Evolutionary conservation across 345 rosid genomes (phyloP).

Genomic region (Salix udensis): DNA sequence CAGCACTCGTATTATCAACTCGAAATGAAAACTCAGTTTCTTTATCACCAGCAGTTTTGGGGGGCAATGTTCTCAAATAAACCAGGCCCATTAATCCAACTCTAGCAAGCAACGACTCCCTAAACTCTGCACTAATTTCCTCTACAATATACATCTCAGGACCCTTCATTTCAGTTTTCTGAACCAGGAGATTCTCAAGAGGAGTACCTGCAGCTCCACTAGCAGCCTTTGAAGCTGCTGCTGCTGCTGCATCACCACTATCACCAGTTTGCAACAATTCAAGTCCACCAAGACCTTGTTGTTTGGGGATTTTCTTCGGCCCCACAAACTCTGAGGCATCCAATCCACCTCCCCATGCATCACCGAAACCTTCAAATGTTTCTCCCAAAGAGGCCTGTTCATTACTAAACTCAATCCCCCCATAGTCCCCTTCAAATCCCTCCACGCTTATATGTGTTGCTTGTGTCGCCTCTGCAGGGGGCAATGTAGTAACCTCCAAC

Average conservation of each 20-base stretch:
- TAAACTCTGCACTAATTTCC: slow-evolving; percentile 86
- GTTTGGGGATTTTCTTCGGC: slow-evolving; percentile 59
- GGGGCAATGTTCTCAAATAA: slow-evolving; percentile 76
- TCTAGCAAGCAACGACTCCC: slow-evolving; percentile 89
- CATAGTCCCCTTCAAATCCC: slow-evolving; percentile 95
- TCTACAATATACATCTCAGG: slow-evolving; percentile 92
- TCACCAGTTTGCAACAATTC: slow-evolving; percentile 85
- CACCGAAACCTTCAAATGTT: slow-evolving; percentile 79
- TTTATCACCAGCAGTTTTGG: slow-evolving; percentile 61
- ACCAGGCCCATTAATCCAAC: slow-evolving; percentile 92
- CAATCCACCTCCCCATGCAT: slow-evolving; percentile 98
- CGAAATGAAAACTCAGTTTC: slow-evolving; percentile 92
- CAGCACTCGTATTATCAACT: slow-evolving; percentile 61
- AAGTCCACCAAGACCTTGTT: slow-evolving; percentile 92
- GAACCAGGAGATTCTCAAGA: slow-evolving; percentile 71
- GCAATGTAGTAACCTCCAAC: slow-evolving; percentile 83
- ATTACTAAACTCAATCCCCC: slow-evolving; percentile 86
- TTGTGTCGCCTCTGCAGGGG: slow-evolving; percentile 96
- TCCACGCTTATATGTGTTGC: slow-evolving; percentile 86
- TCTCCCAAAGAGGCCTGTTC: slow-evolving; percentile 92
- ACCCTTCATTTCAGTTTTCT: slow-evolving; percentile 82
- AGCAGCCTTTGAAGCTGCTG: slow-evolving; percentile 32
- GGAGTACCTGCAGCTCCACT: slow-evolving; percentile 49
- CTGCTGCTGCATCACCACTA: slow-evolving; percentile 31
- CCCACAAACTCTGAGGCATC: slow-evolving; percentile 94